Evolutionary conservation across 2,329 filamentous ascomycete species (phyloP).

Genomic region (Coniochaeta sp.): DNA sequence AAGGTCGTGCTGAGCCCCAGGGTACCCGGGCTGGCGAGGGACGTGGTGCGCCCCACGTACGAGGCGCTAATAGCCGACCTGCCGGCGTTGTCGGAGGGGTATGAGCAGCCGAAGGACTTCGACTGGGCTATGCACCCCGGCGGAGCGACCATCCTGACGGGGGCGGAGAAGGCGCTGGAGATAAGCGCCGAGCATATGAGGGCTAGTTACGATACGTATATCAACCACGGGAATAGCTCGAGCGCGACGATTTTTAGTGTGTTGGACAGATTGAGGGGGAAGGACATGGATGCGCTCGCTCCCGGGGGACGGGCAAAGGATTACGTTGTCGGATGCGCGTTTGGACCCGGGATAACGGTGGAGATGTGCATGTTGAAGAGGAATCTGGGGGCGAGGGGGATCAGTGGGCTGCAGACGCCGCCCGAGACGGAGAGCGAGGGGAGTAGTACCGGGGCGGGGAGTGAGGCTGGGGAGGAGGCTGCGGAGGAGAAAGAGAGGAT

Average conservation of each 20-base stretch:
- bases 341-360: slow-evolving; percentile 61
- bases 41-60: slow-evolving; percentile 47
- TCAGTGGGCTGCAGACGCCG: slow-evolving; percentile 40
- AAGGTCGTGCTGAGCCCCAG: slow-evolving; percentile 58
- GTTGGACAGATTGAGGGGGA: slow-evolving; percentile 50
- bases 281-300: slow-evolving; percentile 52
- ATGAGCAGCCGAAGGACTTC: slow-evolving; percentile 47
- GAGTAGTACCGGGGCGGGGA: slow-evolving; percentile 33
- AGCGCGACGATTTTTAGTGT: slow-evolving; percentile 65
- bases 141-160: slow-evolving; percentile 58
- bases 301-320: slow-evolving; percentile 44
- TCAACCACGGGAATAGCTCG: slow-evolving; percentile 61
- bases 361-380: slow-evolving; percentile 62
- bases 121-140: slow-evolving; percentile 72
- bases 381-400: slow-evolving; percentile 22
- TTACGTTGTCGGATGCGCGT: slow-evolving; percentile 60
- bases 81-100: slow-evolving; percentile 34
- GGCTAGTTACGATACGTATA: slow-evolving; percentile 64
- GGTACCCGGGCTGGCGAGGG: slow-evolving; percentile 50
- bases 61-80: slow-evolving; percentile 40
- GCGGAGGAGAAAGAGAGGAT: slow-evolving; percentile 5
- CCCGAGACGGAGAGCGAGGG: slow-evolving; percentile 47
- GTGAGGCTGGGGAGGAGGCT: slow-evolving; percentile 28
- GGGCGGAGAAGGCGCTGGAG: slow-evolving; percentile 50
- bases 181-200: slow-evolving; percentile 58